A percentile compares a stretch with the other conserved stretches of the same genome.
These are phyloP conservation scores for Chloromonas sp. DNA, from an alignment of 163 green algal genomes.

Conservation along the genomic window DNA sequence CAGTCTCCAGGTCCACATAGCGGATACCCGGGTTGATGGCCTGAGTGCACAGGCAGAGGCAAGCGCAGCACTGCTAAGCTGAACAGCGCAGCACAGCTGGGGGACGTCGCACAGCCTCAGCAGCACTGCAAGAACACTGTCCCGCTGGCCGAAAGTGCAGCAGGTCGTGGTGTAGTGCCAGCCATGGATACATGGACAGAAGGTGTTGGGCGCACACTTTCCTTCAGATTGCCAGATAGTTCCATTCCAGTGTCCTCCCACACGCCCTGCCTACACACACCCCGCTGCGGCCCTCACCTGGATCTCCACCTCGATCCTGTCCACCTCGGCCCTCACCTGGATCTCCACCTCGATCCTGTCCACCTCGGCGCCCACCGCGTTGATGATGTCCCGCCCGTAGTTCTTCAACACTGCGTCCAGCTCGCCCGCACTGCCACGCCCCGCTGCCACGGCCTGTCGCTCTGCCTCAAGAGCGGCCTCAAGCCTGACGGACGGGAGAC, in stretches of 20 bases:
- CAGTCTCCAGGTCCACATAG: slow-evolving; percentile 81
- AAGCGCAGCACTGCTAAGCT: too few relatives aligned
- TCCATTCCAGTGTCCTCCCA: too few relatives aligned
- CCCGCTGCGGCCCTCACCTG: slow-evolving; percentile 20
- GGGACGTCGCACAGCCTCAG: too few relatives aligned
- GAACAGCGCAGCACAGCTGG: too few relatives aligned
- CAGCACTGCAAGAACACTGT: too few relatives aligned
- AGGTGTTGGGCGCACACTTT: too few relatives aligned
- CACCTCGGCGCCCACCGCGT: slow-evolving; percentile 81
- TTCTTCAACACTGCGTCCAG: slow-evolving; percentile 18
- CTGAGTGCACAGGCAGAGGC: background rate
- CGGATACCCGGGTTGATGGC: slow-evolving; percentile 46
- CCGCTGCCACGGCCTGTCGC: slow-evolving; percentile 3
- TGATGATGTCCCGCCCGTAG: slow-evolving; percentile 62
- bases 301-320: slow-evolving; percentile 82
- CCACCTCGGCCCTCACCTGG: slow-evolving; percentile 75
- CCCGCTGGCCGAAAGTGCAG: background rate
- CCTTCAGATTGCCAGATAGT: too few relatives aligned
- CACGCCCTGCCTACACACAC: too few relatives aligned
- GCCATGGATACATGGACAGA: too few relatives aligned
- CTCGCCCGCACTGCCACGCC: background rate
- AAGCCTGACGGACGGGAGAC: too few relatives aligned
- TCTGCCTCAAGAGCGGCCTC: background rate
- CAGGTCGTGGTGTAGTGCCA: background rate
- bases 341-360: slow-evolving; percentile 84